Conservation (phyloP, 257 asterid species). For the Capsicum pubescens region DNA sequence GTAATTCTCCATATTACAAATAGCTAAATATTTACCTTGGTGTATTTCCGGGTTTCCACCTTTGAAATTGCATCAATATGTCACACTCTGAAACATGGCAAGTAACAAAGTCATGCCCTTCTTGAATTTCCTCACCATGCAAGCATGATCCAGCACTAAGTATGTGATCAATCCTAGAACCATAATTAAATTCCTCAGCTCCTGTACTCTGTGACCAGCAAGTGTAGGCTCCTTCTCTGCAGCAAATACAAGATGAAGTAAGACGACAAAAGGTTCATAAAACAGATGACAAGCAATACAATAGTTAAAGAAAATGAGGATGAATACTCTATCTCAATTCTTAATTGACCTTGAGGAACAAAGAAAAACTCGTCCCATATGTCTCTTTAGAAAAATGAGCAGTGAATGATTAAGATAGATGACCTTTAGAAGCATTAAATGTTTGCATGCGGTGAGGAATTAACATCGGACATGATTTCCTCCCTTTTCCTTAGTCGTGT, state of each 20-base stretch:
- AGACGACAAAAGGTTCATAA: background rate
- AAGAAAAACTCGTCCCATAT: background rate
- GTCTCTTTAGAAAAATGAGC: background rate
- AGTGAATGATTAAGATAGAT: background rate
- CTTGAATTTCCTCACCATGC: slow-evolving; percentile 60
- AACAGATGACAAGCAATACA: slow-evolving; percentile 15
- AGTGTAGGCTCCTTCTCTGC: slow-evolving; percentile 83
- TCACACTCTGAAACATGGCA: slow-evolving; percentile 93
- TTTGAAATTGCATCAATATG: slow-evolving; percentile 76
- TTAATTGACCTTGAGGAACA: slow-evolving; percentile 3
- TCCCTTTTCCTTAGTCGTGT: background rate
- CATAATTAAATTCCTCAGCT: slow-evolving; percentile 92
- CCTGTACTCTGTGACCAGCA: slow-evolving; percentile 97
- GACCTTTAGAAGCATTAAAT: background rate
- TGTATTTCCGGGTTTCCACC: slow-evolving; percentile 82
- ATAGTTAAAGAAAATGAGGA: background rate
- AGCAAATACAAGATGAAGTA: slow-evolving; percentile 27
- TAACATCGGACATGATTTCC: background rate
- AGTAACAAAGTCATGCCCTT: slow-evolving; percentile 59
- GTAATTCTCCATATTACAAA: slow-evolving; percentile 28
- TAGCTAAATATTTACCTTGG: slow-evolving; percentile 61
- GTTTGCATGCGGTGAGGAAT: background rate
- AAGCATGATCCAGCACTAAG: slow-evolving; percentile 88
- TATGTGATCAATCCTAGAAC: slow-evolving; percentile 94
- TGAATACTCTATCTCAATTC: slow-evolving; percentile 1